These are phyloP conservation scores for Stylonectria norvegica DNA, from an alignment of 2,329 filamentous ascomycete genomes.

Conservation along the genomic window DNA sequence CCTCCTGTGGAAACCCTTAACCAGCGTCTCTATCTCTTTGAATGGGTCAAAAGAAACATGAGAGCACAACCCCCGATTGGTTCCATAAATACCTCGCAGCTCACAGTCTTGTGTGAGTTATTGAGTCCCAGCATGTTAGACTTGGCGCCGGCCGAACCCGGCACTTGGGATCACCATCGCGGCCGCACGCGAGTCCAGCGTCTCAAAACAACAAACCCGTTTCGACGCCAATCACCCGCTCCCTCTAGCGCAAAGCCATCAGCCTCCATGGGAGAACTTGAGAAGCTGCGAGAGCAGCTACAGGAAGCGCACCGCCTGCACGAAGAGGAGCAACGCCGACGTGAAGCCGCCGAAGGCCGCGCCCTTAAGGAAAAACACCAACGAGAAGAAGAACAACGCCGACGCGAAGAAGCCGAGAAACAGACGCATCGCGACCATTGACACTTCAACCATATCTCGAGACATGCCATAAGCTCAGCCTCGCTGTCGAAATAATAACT, in stretches of 20 bases:
- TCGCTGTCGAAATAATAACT: slow-evolving; percentile 31
- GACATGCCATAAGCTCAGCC: slow-evolving; percentile 30
- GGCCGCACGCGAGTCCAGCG: too few relatives aligned
- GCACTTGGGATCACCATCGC: too few relatives aligned
- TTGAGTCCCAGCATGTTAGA: too few relatives aligned
- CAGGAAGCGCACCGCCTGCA: slow-evolving; percentile 1
- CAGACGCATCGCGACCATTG: slow-evolving; percentile 17
- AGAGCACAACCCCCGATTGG: too few relatives aligned
- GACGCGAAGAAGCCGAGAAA: slow-evolving; percentile 28
- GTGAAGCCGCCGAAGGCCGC: slow-evolving; percentile 5
- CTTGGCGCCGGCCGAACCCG: too few relatives aligned
- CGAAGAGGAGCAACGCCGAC: slow-evolving; percentile 2
- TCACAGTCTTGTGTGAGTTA: too few relatives aligned
- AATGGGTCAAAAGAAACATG: too few relatives aligned
- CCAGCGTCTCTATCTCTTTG: too few relatives aligned
- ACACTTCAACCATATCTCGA: slow-evolving; percentile 31
- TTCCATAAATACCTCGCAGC: too few relatives aligned
- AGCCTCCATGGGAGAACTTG: slow-evolving; percentile 7
- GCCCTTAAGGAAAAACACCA: slow-evolving; percentile 17
- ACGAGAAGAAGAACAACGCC: slow-evolving; percentile 24
- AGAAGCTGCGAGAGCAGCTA: slow-evolving; percentile 1
- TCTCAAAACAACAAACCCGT: background rate
- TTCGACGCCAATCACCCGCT: background rate
- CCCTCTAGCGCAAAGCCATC: background rate
- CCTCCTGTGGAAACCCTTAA: too few relatives aligned